These are phyloP conservation scores for Lepraria neglecta DNA, from an alignment of 495 filamentous ascomycete genomes.

Conservation along the genomic window DNA sequence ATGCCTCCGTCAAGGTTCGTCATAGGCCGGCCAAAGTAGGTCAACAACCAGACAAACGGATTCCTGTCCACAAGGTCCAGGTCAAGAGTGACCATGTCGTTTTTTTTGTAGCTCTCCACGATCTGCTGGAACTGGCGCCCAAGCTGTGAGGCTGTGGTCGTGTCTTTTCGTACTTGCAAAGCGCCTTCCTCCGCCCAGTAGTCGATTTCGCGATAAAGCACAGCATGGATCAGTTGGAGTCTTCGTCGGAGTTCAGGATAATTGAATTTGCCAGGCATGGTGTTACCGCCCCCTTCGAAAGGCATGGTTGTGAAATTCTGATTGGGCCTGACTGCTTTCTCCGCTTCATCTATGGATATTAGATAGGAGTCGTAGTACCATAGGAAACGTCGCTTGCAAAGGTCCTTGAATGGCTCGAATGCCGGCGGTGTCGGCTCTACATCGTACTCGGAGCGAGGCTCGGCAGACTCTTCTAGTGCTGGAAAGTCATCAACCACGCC, in stretches of 20 bases:
- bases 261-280: constrained; percentile 82
- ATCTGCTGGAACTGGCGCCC: constrained; percentile 80
- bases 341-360: constrained; percentile 57
- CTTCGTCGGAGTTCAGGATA: constrained; percentile 69
- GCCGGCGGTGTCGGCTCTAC: constrained; percentile 45
- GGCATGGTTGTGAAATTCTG: constrained; percentile 68
- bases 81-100: constrained; percentile 62
- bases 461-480: constrained; percentile 27
- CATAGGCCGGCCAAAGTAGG: constrained; percentile 88
- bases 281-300: constrained; percentile 73
- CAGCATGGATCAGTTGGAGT: constrained; percentile 56
- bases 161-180: constrained; percentile 56
- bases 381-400: constrained; percentile 85
- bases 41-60: constrained; percentile 53
- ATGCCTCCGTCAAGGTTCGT: constrained; percentile 90
- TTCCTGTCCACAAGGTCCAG: constrained; percentile 61
- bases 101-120: constrained; percentile 61
- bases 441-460: constrained; percentile 33
- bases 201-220: constrained; percentile 64
- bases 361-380: constrained; percentile 95
- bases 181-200: constrained; percentile 66
- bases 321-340: constrained; percentile 47
- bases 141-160: constrained; percentile 71
- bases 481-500: constrained; percentile 38
- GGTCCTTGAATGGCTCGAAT: constrained; percentile 79